These are phyloP conservation scores for Solanum acaule DNA, from an alignment of 257 asterid genomes.

Conservation along the genomic window DNA sequence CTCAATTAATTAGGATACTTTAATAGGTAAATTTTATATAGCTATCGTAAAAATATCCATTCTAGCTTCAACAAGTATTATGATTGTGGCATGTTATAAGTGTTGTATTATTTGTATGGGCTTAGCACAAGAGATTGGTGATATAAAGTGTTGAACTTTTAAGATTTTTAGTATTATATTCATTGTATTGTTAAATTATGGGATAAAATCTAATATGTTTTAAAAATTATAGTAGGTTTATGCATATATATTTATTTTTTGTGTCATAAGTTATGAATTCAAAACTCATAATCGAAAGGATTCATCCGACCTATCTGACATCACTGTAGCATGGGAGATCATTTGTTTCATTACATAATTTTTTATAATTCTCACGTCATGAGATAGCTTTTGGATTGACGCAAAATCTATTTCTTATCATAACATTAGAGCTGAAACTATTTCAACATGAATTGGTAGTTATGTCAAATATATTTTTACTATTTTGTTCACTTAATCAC, in stretches of 20 bases:
- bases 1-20: not conserved
- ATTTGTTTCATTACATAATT: too few species aligned
- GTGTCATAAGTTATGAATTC: not conserved
- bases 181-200: not conserved
- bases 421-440: too few species aligned
- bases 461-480: not conserved
- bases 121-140: not conserved
- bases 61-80: not conserved
- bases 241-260: too few species aligned
- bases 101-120: not conserved
- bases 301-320: too few species aligned
- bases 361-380: too few species aligned
- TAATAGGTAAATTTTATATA: not conserved
- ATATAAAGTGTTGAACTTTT: too few species aligned
- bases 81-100: not conserved
- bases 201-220: not conserved
- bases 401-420: too few species aligned
- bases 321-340: too few species aligned
- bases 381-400: not conserved
- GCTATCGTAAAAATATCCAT: not conserved
- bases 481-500: not conserved
- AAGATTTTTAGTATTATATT: too few species aligned
- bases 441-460: not conserved
- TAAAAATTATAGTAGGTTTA: not conserved
- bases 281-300: too few species aligned